Conservation (phyloP, 495 filamentous ascomycete species). For the Aspergillus leporis region DNA sequence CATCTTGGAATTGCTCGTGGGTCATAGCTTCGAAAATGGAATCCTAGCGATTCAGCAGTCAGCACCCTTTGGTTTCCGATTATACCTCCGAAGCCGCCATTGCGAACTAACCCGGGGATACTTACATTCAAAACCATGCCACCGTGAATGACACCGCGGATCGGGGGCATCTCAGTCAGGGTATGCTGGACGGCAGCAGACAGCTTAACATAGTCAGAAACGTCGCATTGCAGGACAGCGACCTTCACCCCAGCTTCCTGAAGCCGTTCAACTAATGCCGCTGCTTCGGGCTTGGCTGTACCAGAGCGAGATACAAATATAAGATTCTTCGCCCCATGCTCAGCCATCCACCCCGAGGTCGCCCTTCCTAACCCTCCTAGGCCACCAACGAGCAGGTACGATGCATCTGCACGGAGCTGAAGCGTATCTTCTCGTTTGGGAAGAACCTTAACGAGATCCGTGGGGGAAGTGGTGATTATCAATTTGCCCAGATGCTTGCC, state of each 20-base stretch:
- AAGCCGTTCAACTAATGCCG: too few relatives aligned
- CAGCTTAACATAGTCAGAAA: slow-evolving; percentile 18
- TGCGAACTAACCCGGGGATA: too few relatives aligned
- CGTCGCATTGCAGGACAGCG: slow-evolving; percentile 31
- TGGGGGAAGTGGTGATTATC: too few relatives aligned
- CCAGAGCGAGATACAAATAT: slow-evolving; percentile 51
- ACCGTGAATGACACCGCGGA: slow-evolving; percentile 40
- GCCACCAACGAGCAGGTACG: slow-evolving; percentile 49
- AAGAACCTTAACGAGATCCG: too few relatives aligned
- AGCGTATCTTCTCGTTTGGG: slow-evolving; percentile 20
- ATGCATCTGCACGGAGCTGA: slow-evolving; percentile 22
- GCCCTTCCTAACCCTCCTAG: slow-evolving; percentile 44
- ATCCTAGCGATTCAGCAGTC: too few relatives aligned
- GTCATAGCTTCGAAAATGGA: slow-evolving; percentile 30
- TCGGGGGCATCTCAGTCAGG: slow-evolving; percentile 27
- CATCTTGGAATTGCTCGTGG: slow-evolving; percentile 22
- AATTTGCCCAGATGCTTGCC: too few relatives aligned
- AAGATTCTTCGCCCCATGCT: slow-evolving; percentile 55
- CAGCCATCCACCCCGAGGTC: slow-evolving; percentile 58
- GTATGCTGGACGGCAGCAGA: too few relatives aligned
- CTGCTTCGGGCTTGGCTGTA: too few relatives aligned
- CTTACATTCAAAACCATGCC: slow-evolving; percentile 42
- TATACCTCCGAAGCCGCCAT: too few relatives aligned
- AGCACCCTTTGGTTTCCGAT: too few relatives aligned
- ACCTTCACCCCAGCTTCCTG: slow-evolving; percentile 1